Percentiles rank a stretch among this genome's conserved stretches.
These are phyloP conservation scores for Shiraia bambusicola DNA, from an alignment of 2,329 filamentous ascomycete genomes.

Conservation along the genomic window DNA sequence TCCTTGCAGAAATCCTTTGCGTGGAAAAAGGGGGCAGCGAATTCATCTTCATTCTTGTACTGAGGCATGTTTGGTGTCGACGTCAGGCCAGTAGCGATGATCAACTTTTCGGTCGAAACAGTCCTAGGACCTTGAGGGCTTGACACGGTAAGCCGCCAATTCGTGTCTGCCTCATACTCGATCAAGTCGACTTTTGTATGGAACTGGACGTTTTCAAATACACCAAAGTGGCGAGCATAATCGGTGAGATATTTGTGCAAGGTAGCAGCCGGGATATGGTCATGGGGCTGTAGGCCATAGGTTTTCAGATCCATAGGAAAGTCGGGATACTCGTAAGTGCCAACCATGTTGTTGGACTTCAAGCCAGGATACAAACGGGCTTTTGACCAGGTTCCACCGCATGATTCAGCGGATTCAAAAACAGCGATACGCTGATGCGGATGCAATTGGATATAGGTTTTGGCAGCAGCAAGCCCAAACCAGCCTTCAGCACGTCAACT, in stretches of 20 bases:
- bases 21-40: constrained; percentile 58
- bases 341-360: constrained; percentile 45
- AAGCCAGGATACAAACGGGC: constrained; percentile 44
- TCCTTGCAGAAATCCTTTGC: constrained; percentile 53
- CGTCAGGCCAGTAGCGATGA: constrained; percentile 63
- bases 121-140: neutral
- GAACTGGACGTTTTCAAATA: constrained; percentile 53
- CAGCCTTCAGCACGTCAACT: constrained; percentile 2
- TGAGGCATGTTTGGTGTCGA: constrained; percentile 58
- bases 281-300: constrained; percentile 45
- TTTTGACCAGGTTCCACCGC: constrained; percentile 45
- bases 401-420: constrained; percentile 42
- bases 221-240: constrained; percentile 44
- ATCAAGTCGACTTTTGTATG: constrained; percentile 53
- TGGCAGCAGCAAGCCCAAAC: constrained; percentile 42
- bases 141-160: constrained; percentile 17
- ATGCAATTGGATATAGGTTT: constrained; percentile 49
- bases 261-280: constrained; percentile 60
- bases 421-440: constrained; percentile 42
- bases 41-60: constrained; percentile 53
- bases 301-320: constrained; percentile 17
- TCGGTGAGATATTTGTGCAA: constrained; percentile 58
- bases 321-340: constrained; percentile 42
- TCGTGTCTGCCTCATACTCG: constrained; percentile 34
- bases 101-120: constrained; percentile 49